phyloP scores from a whole-genome alignment of 441 rosid species.

The Cnidoscolus chayamansa region DNA sequence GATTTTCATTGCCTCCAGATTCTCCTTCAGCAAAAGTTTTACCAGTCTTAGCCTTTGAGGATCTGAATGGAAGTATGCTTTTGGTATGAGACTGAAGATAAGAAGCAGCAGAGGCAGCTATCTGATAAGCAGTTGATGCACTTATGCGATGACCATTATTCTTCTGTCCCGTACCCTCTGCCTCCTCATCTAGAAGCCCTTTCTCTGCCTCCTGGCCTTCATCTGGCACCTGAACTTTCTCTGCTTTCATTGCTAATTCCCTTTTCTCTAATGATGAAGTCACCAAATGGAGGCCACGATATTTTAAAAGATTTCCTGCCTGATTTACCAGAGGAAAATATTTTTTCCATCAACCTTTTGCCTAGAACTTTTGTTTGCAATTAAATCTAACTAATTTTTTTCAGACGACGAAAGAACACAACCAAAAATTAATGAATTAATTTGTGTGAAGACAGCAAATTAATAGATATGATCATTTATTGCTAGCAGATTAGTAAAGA shows the following conservation, averaged over 20 bases:
- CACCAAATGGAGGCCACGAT: slow-evolving; percentile 57
- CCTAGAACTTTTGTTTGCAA: not conserved
- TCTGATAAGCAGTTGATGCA: slow-evolving; percentile 68
- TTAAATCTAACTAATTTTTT: not conserved
- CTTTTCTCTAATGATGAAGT: slow-evolving; percentile 77
- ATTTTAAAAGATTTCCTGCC: slow-evolving; percentile 64
- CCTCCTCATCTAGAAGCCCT: slow-evolving; percentile 24
- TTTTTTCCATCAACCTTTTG: not conserved
- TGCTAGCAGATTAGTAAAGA: not conserved
- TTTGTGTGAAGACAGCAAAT: not conserved
- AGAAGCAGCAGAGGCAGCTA: slow-evolving; percentile 89
- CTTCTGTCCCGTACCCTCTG: slow-evolving; percentile 39
- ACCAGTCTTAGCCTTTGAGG: slow-evolving; percentile 33
- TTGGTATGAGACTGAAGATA: slow-evolving; percentile 71
- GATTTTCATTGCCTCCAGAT: slow-evolving; percentile 20
- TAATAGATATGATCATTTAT: not conserved
- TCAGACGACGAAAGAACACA: not conserved
- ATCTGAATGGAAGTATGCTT: slow-evolving; percentile 62
- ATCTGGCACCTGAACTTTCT: slow-evolving; percentile 32
- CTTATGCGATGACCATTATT: slow-evolving; percentile 39
- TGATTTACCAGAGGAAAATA: slow-evolving; percentile 25
- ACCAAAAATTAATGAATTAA: not conserved
- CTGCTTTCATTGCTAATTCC: slow-evolving; percentile 43
- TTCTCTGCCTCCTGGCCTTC: slow-evolving; percentile 40
- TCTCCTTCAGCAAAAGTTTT: slow-evolving; percentile 25